Base-by-base conservation (phyloP, 2,329 filamentous ascomycete genomes). In the Aureobasidium sp. region DNA sequence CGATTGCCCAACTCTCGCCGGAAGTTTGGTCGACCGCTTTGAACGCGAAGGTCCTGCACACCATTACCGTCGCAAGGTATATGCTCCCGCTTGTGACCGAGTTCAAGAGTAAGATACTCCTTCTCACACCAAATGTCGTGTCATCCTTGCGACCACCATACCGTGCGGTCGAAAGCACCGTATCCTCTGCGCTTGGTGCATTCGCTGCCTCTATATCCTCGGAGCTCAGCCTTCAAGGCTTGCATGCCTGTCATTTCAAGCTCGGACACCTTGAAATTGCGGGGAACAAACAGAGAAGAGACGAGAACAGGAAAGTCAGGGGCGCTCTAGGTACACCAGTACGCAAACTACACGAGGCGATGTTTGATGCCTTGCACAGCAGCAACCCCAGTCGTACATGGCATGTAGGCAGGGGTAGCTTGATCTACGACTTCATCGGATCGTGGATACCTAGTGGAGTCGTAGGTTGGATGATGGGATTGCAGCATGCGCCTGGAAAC, bases 391-490 rank as follows among this genome's bases (percentile, higher is more conserved):
- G 78, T 51, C 79, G 83, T 39, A 83, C 89, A 1, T 84, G 93
- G 66, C 87, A 90, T 63, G 88, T 97, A 17, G 94, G 94, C 0
- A 84, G 91, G 57, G 94, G 94, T 7, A 90, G 91, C 56, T 81
- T 88, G 62, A 80, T 91, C 0, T 97, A 97, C 74, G 89, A 90
- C 42, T 81, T 97, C 34, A 88, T 97, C 8, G 94, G 92, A 6
- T 83, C 84, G 42, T 93, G 88, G 84, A 82, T 89, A 27, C 93
- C 94, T 1, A 81, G 84, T 23, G 82, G 86, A 2, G 72, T 97
- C 17, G 88, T 97, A n/a, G 87, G 86, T 1, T 94, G 90, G 89
- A 96, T 97, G 89, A 88, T 97, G 84, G 91, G 91, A 12, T 83
- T 92, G 64, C 47, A 50, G 53, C 51, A 39, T 3, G 27, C 23